Evolutionary conservation across 768 basidiomycete genomes (phyloP), one percentile per base, ranked within the genome.

Genomic region (Lactarius psammicola): DNA sequence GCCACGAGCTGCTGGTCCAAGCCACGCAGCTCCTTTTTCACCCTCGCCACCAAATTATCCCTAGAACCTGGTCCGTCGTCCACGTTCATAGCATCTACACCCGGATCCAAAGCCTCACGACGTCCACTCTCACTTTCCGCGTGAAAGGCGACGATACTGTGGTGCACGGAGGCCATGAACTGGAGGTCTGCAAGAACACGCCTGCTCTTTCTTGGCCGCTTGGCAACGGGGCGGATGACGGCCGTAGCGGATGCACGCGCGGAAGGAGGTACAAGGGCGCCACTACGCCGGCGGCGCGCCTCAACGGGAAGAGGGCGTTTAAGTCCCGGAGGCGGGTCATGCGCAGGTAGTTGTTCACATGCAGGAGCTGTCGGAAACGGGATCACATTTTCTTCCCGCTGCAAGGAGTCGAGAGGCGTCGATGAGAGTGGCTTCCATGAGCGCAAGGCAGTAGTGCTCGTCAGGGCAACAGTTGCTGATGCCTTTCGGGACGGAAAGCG

Each of bases 171-270:
- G n/a, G 63, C 69, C 51, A 44, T 57, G 44, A 70, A 70, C 53
- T 68, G 67, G 31, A 70, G 44, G 28, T 70, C 69, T 8, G 69
- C 69, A 30, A 70, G 63, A 15, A 65, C 69, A 15, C 57, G 69
- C 36, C 54, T 68, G 61, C 67, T 70, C 55, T 70, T 70, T 30
- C 63, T 65, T 49, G 64, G 57, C 46, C 69, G 67, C 57, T 70
- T 70, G 57, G 61, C 49, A 55, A 63, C 51, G n/a, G 65, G 65
- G 10, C 60, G 61, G 17, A 44, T 26, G 42, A 59, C 57, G 54
- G 38, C 40, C 3, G 51, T 33, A 54, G 56, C 9, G 4, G 51
- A 59, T 13, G 65, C 33, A 20, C 61, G 46, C 9, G 51, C 65
- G 9, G 65, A 58, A 28, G 65, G 26, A 4, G 65, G 65, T n/a